Evolutionary conservation across 768 basidiomycete genomes (phyloP).

Genomic region (Rhodosporidiobolus sp.): DNA sequence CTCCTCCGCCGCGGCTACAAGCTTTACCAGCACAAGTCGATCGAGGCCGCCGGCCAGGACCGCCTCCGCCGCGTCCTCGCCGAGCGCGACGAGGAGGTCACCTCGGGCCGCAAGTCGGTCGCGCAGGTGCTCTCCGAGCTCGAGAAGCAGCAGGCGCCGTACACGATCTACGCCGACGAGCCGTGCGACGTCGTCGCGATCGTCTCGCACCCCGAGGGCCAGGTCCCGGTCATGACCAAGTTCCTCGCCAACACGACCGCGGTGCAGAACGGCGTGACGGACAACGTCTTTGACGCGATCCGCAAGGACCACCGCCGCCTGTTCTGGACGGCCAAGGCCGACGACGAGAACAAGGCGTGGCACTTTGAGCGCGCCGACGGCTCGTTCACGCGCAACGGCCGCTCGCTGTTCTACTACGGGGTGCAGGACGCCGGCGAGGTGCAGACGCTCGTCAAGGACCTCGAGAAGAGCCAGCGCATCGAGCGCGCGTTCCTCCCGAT

Average conservation of each 20-base stretch:
- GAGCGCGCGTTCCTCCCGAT: slow-evolving; percentile 87
- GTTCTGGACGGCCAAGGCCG: slow-evolving; percentile 96
- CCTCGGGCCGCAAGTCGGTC: slow-evolving; percentile 75
- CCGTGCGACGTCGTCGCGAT: slow-evolving; percentile 92
- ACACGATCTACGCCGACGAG: slow-evolving; percentile 97
- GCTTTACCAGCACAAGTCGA: slow-evolving; percentile 79
- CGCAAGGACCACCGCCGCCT: slow-evolving; percentile 87
- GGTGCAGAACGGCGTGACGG: slow-evolving; percentile 86
- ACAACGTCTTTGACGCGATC: slow-evolving; percentile 96
- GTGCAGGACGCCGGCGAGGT: slow-evolving; percentile 87
- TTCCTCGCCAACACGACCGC: slow-evolving; percentile 83
- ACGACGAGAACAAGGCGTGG: slow-evolving; percentile 96
- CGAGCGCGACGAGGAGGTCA: slow-evolving; percentile 90
- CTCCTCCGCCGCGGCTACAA: slow-evolving; percentile 98
- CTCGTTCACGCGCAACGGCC: slow-evolving; percentile 89
- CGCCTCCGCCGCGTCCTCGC: slow-evolving; percentile 90
- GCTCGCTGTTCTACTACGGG: slow-evolving; percentile 97
- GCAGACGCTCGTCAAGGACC: slow-evolving; percentile 69
- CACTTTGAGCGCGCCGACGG: slow-evolving; percentile 98
- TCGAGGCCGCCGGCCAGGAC: slow-evolving; percentile 85
- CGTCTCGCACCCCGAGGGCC: slow-evolving; percentile 83
- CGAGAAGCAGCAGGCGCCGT: slow-evolving; percentile 64
- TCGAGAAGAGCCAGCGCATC: slow-evolving; percentile 69
- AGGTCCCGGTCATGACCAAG: slow-evolving; percentile 87
- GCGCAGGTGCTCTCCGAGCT: slow-evolving; percentile 79